Evolutionary conservation across 2,329 filamentous ascomycete species (phyloP), one percentile per base, ranked within the genome.

Genomic region (Neonectria punicea): DNA sequence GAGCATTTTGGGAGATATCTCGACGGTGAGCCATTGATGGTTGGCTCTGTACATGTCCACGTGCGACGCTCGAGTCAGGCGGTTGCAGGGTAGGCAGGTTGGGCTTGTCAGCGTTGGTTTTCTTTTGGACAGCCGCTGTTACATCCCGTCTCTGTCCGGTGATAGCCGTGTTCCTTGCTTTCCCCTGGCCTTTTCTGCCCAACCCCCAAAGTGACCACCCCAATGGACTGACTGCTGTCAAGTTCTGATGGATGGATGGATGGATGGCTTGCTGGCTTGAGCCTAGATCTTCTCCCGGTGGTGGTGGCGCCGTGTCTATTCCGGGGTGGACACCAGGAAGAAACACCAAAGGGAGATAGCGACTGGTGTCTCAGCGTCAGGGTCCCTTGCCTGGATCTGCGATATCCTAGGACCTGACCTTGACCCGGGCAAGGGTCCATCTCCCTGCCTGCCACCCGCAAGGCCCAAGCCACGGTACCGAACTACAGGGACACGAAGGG

Each of bases 401-500:
- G 54, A 61, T 32, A 59, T 22, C 58, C 61, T 56, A 54, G 36
- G 36, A 14, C 16, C 36, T 39, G 3, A 2, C 55, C 50, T 51
- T 25, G 25, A 25, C 30, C 30, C 30, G 36, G 39, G 18, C 39
- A 43, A 61, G 64, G 57, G 61, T 47, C 60, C 53, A 51, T 34
- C n/a, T 39, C 44, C 59, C 55, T 58, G 56, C 36, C 43, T 7
- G 39, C 58, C 36, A 59, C 30, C 50, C 61, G 51, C 65, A 57
- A 51, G 53, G 54, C 32, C 56, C 62, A 63, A 67, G 65, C 65
- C 65, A 67, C 61, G 22, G 61, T 69, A 66, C 68, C 64, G 64
- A 63, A 64, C 69, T 63, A 58, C 62, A 69, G 67, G 67, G 65
- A 68, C 66, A 44, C 53, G 55, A 53, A 53, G 22, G 56, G n/a